Evolutionary conservation across 208 protist species (phyloP), one percentile per base, ranked within the genome.

Genomic region (Crithidia mellificae): DNA sequence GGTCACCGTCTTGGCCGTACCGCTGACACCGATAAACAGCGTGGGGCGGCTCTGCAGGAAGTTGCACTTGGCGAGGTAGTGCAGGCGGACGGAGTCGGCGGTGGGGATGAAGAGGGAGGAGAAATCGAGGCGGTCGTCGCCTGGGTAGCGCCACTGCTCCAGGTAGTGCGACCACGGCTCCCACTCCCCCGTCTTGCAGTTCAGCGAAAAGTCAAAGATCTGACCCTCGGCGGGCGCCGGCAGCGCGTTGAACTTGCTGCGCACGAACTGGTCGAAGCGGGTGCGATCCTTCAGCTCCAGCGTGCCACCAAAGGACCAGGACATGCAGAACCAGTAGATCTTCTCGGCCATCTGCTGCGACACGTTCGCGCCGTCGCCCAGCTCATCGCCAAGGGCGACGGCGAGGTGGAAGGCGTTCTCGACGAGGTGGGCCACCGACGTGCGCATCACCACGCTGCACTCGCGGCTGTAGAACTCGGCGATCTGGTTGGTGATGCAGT

Each of bases 101-200:
- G 98, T 99, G 11, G 98, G 97, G 62, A 99, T 97, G 64, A 99
- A 97, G 12, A 99, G 89, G 36, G 89, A 92, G 12, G 92, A 83
- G 83, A 99, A 99, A 71, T 98, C 88, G 8, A 95, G 75, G 12
- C 82, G 78, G 70, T 96, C 91, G 57, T 97, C 92, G 56, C 94
- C 92, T 39, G 88, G 91, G 83, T 98, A 98, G 59, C 84, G 81
- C 95, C 95, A 98, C 69, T 90, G 68, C 66, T 96, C 93, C 11
- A 98, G 74, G 56, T 91, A 90, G 41, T 62, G 63, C 32, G 68
- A 77, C 96, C 96, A 98, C 55, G 68, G 74, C 74, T 92, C 84
- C 95, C 94, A 98, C 34, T 90, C 71, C 19, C 92, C 92, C 19
- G 81, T 91, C 72, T 87, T 89, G 80, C 81, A 88, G 81, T 98